A percentile compares a stretch with the other conserved stretches of the same genome.
phyloP scores from a whole-genome alignment of 164 flowering plant species.

The Kalanchoe fedtschenkoi region DNA sequence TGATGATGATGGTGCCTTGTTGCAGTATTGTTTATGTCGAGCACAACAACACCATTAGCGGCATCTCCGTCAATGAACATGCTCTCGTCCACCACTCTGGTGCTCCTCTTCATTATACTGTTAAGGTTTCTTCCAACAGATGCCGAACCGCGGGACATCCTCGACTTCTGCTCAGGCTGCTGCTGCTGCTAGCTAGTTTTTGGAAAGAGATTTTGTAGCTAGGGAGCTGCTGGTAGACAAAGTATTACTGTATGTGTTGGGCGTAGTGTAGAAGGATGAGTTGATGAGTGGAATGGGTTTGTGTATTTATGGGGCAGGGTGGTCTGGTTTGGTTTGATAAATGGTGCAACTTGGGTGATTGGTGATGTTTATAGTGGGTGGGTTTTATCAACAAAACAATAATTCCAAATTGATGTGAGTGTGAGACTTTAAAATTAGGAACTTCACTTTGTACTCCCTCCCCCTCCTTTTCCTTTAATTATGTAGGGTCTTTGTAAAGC shows the following conservation, averaged over 20 bases:
- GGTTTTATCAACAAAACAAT: slow-evolving; percentile 19
- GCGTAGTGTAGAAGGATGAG: not conserved
- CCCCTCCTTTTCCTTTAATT: slow-evolving; percentile 7
- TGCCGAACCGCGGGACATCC: slow-evolving; percentile 12
- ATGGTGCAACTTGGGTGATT: slow-evolving; percentile 12
- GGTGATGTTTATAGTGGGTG: slow-evolving; percentile 26
- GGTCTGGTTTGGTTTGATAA: slow-evolving; percentile 12
- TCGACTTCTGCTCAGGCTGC: slow-evolving; percentile 16
- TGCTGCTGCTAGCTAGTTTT: slow-evolving; percentile 14
- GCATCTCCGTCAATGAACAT: slow-evolving; percentile 16
- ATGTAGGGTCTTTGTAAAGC: slow-evolving; percentile 18
- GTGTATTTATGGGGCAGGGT: not conserved
- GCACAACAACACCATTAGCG: slow-evolving; percentile 2
- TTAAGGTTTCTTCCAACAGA: slow-evolving; percentile 20
- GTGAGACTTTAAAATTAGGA: slow-evolving; percentile 15
- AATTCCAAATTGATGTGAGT: slow-evolving; percentile 8
- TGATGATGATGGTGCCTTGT: not conserved
- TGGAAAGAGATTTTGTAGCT: not conserved
- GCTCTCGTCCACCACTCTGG: slow-evolving; percentile 54
- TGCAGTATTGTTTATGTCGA: not conserved
- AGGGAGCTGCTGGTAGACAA: not conserved
- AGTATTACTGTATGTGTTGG: too few relatives aligned
- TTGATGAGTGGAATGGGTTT: not conserved
- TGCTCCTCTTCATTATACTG: slow-evolving; percentile 25
- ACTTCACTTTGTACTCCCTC: slow-evolving; percentile 2